phyloP scores from a whole-genome alignment of 2,329 filamentous ascomycete species.

The Westerdykella sp. region DNA sequence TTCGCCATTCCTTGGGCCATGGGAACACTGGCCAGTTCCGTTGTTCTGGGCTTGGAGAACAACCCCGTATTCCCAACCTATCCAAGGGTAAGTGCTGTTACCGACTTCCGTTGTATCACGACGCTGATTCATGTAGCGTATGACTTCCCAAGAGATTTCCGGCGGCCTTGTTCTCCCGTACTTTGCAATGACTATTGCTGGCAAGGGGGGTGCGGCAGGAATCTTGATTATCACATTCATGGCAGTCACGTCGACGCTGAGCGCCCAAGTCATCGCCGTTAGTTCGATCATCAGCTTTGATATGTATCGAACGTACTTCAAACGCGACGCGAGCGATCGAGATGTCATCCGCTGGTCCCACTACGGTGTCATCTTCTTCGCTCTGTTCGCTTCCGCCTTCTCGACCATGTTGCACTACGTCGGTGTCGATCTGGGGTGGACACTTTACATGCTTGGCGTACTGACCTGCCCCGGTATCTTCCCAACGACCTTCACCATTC shows the following conservation, averaged over 20 bases:
- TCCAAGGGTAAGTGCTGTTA: conserved; percentile 26
- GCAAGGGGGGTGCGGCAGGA: conserved; percentile 35
- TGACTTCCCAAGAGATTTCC: conserved; percentile 35
- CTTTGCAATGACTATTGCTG: conserved; percentile 35
- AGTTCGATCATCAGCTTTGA: conserved; percentile 52
- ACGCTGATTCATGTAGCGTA: conserved; percentile 17
- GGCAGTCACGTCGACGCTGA: conserved; percentile 44
- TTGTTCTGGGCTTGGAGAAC: conserved; percentile 45
- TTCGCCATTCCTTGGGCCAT: conserved; percentile 52
- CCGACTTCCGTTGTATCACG: too few relatives aligned
- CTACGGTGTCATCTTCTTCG: conserved; percentile 49
- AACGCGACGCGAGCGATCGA: conserved; percentile 41
- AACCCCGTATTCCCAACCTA: conserved; percentile 50
- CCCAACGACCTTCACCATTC: conserved; percentile 48
- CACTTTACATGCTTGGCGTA: conserved; percentile 50
- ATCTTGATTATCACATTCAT: conserved; percentile 39
- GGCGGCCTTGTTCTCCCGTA: conserved; percentile 37
- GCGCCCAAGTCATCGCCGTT: conserved; percentile 49
- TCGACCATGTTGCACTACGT: conserved; percentile 51
- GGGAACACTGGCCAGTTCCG: conserved; percentile 47
- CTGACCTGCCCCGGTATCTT: conserved; percentile 51
- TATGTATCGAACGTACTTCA: conserved; percentile 49
- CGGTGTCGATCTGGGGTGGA: conserved; percentile 51
- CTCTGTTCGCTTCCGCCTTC: conserved; percentile 47
- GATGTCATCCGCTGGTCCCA: conserved; percentile 50